Base-by-base conservation (phyloP, 208 protist species). In the Tritrichomonas musculus region DNA sequence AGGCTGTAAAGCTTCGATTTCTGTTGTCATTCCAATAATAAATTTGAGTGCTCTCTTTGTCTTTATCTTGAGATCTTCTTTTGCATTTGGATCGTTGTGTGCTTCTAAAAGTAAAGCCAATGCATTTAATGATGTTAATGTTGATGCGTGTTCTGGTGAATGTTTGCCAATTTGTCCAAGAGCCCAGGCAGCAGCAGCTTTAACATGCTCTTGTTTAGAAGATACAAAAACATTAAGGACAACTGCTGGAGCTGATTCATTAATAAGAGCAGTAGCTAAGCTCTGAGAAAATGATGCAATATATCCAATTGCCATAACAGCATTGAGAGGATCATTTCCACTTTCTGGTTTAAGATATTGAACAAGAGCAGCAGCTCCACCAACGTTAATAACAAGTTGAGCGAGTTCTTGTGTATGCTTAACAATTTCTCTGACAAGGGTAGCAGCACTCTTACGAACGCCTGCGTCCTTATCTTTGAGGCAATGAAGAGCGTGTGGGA, bases 221-320 rank as follows among this genome's bases (percentile, higher is more conserved):
- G 92, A 94, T 72, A 98, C 97, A 39, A 99, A 96, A 11, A 97
- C 97, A 60, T 97, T 94, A 13, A 97, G 96, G 2, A 99, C 95
- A 0, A 98, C 97, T 44, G 95, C 93, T 53, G 99, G 97, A 49
- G 97, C 98, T 93, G 98, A 97, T 8, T 96, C 95, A 14, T 98
- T 97, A 94, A 99, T 98, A 47, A 99, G 97, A 41, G 97, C 96
- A 69, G 98, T 95, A 22, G 98, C 98, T 20, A 99, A 96, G 8
- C 98, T 98, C 94, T 99, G 98, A 22, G 97, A 98, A 95, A 99
- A 99, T 75, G 98, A 98, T 39, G 97, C 96, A 93, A 99, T 98
- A 95, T 98, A 99, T 49, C 98, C 98, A 41, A 99, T 96, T 14
- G 98, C 97, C 98, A 99, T 99, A 94, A 99, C 97, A 92, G 97